Percentiles rank a stretch among this genome's conserved stretches.
phyloP scores from a whole-genome alignment of 176 grass and related monocot genomes.

The Melocanna baccifera region DNA sequence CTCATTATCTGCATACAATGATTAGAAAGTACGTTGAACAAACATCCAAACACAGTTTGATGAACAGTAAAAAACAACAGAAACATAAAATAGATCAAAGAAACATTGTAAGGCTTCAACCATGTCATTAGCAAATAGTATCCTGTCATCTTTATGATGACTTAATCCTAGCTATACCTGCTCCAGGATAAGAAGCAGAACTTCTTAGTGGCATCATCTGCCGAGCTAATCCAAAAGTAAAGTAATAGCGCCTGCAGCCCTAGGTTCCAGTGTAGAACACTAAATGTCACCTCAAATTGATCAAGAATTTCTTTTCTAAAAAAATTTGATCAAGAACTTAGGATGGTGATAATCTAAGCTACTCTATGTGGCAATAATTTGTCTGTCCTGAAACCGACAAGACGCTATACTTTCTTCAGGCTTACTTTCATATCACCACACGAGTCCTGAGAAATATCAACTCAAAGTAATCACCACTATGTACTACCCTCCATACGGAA shows the following conservation, averaged over 20 bases:
- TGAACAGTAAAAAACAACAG: not conserved
- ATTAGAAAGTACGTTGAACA: not conserved
- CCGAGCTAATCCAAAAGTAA: not conserved
- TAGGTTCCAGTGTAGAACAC: not conserved
- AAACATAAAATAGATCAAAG: not conserved
- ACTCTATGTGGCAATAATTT: not conserved
- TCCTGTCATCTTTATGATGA: not conserved
- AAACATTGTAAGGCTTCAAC: not conserved
- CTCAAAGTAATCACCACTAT: not conserved
- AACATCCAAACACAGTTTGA: not conserved
- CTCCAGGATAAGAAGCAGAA: not conserved
- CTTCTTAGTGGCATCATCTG: not conserved
- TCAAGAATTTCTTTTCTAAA: not conserved
- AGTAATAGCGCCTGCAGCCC: not conserved
- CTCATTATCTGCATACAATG: not conserved
- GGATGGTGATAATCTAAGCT: not conserved
- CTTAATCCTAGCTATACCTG: not conserved
- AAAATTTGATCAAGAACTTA: not conserved
- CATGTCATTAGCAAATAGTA: too few relatives aligned
- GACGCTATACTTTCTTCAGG: not conserved
- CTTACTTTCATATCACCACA: conserved; percentile 4
- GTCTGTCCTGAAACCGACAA: not conserved
- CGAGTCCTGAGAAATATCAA: not conserved
- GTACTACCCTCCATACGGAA: not conserved
- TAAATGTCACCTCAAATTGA: not conserved